phyloP scores from a whole-genome alignment of 1,284 basidiomycete species.

The Omphalotus olearius region DNA sequence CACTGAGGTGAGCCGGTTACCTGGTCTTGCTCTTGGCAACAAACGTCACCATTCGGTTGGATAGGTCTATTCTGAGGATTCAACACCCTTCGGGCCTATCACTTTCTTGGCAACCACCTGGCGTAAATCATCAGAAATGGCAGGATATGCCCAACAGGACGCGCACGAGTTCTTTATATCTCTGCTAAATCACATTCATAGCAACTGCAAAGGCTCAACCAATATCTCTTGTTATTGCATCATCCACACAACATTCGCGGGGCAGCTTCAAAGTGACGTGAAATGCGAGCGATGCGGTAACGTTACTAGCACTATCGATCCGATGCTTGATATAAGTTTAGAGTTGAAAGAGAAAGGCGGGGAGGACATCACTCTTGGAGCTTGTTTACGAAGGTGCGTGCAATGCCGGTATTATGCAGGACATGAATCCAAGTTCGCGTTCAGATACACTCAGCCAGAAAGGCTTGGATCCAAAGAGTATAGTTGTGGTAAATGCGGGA shows the following conservation, averaged over 20 bases:
- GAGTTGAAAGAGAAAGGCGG: conserved; percentile 59
- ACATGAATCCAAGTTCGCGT: background rate
- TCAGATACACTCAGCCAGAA: conserved; percentile 74
- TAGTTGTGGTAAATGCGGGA: conserved; percentile 69
- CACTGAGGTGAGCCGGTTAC: conserved; percentile 55
- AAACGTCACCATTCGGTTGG: background rate
- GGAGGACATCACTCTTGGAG: conserved; percentile 58
- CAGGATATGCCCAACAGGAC: conserved; percentile 92
- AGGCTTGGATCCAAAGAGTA: conserved; percentile 72
- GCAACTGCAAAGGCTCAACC: conserved; percentile 67
- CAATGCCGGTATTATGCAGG: background rate
- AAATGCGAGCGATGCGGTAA: conserved; percentile 79
- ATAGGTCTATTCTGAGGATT: conserved; percentile 71
- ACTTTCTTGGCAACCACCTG: conserved; percentile 86
- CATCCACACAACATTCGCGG: conserved; percentile 88
- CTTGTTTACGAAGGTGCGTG: conserved; percentile 64
- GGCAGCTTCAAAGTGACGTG: conserved; percentile 85
- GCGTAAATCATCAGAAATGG: conserved; percentile 79
- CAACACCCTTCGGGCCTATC: conserved; percentile 77
- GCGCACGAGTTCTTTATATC: conserved; percentile 90
- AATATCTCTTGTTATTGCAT: conserved; percentile 85
- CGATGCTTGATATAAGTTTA: conserved; percentile 89
- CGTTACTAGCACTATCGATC: conserved; percentile 79
- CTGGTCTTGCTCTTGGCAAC: background rate
- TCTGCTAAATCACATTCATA: conserved; percentile 80